Evolutionary conservation across 2,329 filamentous ascomycete genomes (phyloP).

Genomic region (Diplodia seriata): DNA sequence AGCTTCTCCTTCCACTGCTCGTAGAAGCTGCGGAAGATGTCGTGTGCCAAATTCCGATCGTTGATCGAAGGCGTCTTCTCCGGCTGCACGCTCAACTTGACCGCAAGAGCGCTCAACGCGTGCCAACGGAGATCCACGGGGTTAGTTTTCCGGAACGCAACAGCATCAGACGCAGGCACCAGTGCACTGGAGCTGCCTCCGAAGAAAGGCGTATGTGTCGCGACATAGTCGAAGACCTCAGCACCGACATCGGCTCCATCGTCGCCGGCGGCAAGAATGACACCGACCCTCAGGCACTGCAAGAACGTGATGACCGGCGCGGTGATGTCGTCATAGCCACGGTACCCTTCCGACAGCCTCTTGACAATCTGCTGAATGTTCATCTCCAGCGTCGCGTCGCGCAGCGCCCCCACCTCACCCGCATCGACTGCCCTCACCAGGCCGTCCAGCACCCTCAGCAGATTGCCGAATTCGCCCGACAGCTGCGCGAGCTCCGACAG

Average conservation of each 20-base stretch:
- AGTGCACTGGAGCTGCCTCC: constrained; percentile 34
- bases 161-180: constrained; percentile 8
- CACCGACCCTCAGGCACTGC: constrained; percentile 76
- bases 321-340: constrained; percentile 85
- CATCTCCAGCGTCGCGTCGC: constrained; percentile 52
- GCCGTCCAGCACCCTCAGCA: constrained; percentile 58
- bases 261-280: constrained; percentile 63
- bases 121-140: constrained; percentile 48
- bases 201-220: constrained; percentile 45
- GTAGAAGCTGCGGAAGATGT: constrained; percentile 75
- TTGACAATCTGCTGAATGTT: constrained; percentile 73
- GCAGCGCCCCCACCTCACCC: constrained; percentile 37
- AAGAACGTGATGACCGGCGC: constrained; percentile 79
- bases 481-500: constrained; percentile 72
- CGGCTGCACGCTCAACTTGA: constrained; percentile 37
- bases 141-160: constrained; percentile 37
- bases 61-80: constrained; percentile 31
- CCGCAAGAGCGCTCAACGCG: constrained; percentile 40
- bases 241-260: constrained; percentile 36
- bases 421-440: constrained; percentile 40
- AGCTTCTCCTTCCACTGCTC: constrained; percentile 80
- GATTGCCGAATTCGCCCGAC: constrained; percentile 82
- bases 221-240: constrained; percentile 38
- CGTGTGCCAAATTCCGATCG: constrained; percentile 61
- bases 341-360: constrained; percentile 73